These are phyloP conservation scores for Blastomyces gilchristii DNA, from an alignment of 2,329 filamentous ascomycete genomes.

Conservation along the genomic window DNA sequence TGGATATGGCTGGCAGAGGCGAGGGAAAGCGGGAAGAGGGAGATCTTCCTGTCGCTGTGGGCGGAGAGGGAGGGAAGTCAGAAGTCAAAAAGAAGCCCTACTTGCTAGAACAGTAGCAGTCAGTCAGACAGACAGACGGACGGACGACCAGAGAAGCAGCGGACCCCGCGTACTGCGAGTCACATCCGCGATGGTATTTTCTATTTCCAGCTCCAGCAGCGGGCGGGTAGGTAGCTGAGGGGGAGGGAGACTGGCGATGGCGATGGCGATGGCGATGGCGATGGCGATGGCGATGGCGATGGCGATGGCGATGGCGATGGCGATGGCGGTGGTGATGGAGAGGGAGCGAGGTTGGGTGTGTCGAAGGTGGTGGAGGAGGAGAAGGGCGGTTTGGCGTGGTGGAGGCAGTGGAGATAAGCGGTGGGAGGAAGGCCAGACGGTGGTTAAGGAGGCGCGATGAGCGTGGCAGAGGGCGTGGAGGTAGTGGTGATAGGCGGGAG, in stretches of 20 bases:
- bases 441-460: neutral
- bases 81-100: neutral
- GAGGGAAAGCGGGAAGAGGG: too few species aligned
- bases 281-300: neutral
- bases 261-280: neutral
- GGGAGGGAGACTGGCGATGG: neutral
- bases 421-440: too few species aligned
- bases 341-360: too few species aligned
- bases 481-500: neutral
- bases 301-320: too few species aligned
- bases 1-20: too few species aligned
- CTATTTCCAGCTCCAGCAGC: neutral
- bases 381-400: neutral
- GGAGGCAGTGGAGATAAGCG: neutral
- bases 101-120: too few species aligned
- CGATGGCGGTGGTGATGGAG: too few species aligned
- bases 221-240: neutral
- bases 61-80: neutral
- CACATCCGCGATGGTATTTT: neutral
- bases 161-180: neutral
- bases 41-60: neutral
- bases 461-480: neutral
- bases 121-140: too few species aligned
- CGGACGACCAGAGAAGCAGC: neutral
- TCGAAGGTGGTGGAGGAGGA: too few species aligned